These are phyloP conservation scores for Solioccasus polychromus DNA, from an alignment of 768 basidiomycete species.

Conservation along the genomic window DNA sequence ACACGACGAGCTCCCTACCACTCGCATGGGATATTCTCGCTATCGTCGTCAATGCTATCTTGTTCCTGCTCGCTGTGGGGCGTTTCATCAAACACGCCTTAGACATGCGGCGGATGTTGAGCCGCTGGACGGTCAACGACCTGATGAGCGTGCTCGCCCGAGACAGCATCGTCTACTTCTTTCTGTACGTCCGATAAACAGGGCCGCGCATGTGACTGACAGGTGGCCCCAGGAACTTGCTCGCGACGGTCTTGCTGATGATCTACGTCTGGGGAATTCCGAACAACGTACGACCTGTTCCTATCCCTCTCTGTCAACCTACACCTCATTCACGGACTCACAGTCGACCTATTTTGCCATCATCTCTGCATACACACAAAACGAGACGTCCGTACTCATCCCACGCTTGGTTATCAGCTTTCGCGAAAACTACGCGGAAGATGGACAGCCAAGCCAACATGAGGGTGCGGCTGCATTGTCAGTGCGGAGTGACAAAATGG, in stretches of 20 bases:
- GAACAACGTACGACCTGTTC: constrained; percentile 5
- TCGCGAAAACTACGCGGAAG: constrained; percentile 12
- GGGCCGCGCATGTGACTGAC: no score
- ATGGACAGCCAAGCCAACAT: neutral
- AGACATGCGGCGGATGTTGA: constrained; percentile 3
- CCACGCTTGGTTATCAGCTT: constrained; percentile 22
- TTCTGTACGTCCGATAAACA: constrained; percentile 10
- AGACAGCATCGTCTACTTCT: constrained; percentile 20
- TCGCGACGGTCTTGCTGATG: constrained; percentile 17
- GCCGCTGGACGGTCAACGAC: constrained; percentile 10
- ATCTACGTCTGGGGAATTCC: constrained; percentile 13
- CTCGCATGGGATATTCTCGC: constrained; percentile 16
- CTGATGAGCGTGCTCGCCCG: constrained; percentile 14
- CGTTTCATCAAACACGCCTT: constrained; percentile 12
- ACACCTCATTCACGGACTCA: no score
- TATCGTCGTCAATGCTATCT: constrained; percentile 8
- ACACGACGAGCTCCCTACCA: constrained; percentile 1
- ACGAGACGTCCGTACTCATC: constrained; percentile 15
- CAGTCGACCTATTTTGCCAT: constrained; percentile 10
- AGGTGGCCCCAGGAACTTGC: constrained; percentile 5
- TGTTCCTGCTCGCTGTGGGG: constrained; percentile 16
- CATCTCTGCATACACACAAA: constrained; percentile 15
- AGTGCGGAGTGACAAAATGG: constrained; percentile 8
- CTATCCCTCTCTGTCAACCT: neutral
- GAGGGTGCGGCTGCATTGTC: neutral